A percentile compares a stretch with the other conserved stretches of the same genome.
phyloP scores from a whole-genome alignment of 768 basidiomycete species.

The Xerocomellus chrysenteron region DNA sequence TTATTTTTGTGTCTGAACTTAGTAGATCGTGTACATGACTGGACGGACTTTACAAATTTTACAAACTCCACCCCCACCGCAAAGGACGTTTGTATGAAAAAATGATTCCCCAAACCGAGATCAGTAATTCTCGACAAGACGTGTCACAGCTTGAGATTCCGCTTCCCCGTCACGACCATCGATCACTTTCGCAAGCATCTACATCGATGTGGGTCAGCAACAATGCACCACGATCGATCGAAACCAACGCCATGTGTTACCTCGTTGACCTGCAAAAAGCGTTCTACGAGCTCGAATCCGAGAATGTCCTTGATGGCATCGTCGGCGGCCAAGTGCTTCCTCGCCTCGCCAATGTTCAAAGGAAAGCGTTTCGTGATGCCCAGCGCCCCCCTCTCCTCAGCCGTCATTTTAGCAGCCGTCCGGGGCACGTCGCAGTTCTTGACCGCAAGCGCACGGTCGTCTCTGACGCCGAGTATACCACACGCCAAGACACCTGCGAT shows the following conservation, averaged over 20 bases:
- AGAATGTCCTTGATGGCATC: conserved; percentile 39
- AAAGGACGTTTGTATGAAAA: background rate
- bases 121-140: conserved; percentile 34
- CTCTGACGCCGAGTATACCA: conserved; percentile 52
- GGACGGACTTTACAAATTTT: too few relatives aligned
- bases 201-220: background rate
- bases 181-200: conserved; percentile 25
- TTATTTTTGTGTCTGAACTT: too few relatives aligned
- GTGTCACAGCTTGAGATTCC: conserved; percentile 21
- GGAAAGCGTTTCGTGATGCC: conserved; percentile 57
- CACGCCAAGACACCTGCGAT: conserved; percentile 55
- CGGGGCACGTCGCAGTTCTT: conserved; percentile 35
- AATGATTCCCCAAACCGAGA: background rate
- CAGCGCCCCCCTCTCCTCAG: conserved; percentile 39
- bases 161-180: conserved; percentile 24
- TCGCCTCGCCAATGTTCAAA: conserved; percentile 47
- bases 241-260: conserved; percentile 27
- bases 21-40: too few relatives aligned
- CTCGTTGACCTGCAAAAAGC: conserved; percentile 52
- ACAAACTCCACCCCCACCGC: too few relatives aligned
- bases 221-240: too few relatives aligned
- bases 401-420: conserved; percentile 44
- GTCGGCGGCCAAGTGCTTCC: conserved; percentile 39
- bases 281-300: conserved; percentile 45
- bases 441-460: conserved; percentile 36